These are phyloP conservation scores for Gaeumannomyces tritici DNA, from an alignment of 2,329 filamentous ascomycete species.

Conservation along the genomic window DNA sequence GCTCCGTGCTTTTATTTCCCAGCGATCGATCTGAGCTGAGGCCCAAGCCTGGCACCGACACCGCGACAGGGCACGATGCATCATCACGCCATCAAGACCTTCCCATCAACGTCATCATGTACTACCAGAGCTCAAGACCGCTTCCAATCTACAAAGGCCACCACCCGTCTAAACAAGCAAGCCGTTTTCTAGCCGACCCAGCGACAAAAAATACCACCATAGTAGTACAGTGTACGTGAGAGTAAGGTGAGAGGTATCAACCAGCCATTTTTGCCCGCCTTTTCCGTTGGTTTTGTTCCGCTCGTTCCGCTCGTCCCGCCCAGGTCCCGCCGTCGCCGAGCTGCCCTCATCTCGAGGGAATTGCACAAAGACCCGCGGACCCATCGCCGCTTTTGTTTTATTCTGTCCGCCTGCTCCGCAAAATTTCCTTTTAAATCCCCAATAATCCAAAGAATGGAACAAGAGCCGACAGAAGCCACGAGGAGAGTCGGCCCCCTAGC, in stretches of 20 bases:
- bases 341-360: neutral
- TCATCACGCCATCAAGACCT: no score
- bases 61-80: neutral
- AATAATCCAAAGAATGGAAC: neutral
- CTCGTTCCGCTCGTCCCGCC: no score
- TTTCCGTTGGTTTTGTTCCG: neutral
- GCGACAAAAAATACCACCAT: neutral
- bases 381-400: neutral
- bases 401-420: neutral
- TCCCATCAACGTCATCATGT: neutral
- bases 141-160: neutral
- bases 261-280: neutral
- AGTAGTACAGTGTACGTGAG: neutral
- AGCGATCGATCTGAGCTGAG: neutral
- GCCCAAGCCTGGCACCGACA: no score
- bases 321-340: neutral
- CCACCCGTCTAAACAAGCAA: neutral
- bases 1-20: neutral
- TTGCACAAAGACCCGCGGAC: neutral
- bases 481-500: neutral
- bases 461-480: neutral
- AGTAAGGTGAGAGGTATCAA: neutral
- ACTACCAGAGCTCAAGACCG: neutral
- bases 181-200: neutral
- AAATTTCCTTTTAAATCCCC: neutral